Percentiles rank a stretch among this genome's conserved stretches.
Conservation (phyloP, 208 protist genomes). For the Leptomonas seymouri region DNA sequence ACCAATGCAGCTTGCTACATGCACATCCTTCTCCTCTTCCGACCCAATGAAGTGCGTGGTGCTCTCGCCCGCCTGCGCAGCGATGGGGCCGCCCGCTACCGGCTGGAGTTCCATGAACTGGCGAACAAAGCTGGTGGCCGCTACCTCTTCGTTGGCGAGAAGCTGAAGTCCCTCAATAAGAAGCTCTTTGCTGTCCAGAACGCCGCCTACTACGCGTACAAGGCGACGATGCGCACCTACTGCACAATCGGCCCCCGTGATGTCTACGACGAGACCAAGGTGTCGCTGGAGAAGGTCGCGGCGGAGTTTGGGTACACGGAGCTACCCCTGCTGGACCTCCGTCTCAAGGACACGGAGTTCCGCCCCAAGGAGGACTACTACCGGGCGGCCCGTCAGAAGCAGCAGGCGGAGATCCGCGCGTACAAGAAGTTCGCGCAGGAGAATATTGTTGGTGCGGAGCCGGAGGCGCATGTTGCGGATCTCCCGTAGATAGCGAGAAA, state of each 20-base stretch:
- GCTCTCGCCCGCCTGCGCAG: conserved; percentile 36
- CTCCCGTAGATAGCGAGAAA: background rate
- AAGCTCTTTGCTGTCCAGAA: conserved; percentile 70
- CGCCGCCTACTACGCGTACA: conserved; percentile 64
- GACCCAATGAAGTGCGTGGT: conserved; percentile 58
- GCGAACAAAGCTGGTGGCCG: conserved; percentile 23
- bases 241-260: conserved; percentile 54
- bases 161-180: conserved; percentile 61
- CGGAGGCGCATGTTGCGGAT: conserved; percentile 47
- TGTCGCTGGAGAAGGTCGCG: conserved; percentile 54
- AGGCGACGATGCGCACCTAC: conserved; percentile 70
- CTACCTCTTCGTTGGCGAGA: conserved; percentile 53
- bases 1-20: conserved; percentile 28
- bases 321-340: conserved; percentile 72
- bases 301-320: conserved; percentile 79
- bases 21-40: conserved; percentile 58
- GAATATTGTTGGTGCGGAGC: conserved; percentile 50
- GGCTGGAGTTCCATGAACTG: conserved; percentile 26
- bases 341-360: conserved; percentile 70
- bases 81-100: conserved; percentile 29
- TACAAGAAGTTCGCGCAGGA: conserved; percentile 43
- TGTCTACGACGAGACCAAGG: conserved; percentile 59
- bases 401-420: conserved; percentile 30
- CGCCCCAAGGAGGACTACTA: conserved; percentile 78
- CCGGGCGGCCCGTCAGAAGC: conserved; percentile 51